Evolutionary conservation across 176 grass and related monocot genomes (phyloP).

Genomic region (Phyllostachys edulis): DNA sequence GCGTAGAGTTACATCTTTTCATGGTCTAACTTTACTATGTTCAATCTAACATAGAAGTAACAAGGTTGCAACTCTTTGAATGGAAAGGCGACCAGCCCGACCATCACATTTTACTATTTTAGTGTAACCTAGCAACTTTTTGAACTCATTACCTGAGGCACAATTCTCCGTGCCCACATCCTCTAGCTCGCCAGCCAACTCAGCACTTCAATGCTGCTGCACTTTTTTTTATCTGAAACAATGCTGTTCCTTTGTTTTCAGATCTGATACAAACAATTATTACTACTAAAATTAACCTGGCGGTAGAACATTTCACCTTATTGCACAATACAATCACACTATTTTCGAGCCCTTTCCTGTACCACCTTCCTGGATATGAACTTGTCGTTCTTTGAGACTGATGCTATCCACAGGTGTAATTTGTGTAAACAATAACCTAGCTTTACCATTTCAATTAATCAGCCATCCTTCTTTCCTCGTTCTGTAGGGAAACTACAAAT

Average conservation of each 20-base stretch:
- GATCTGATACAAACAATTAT: neutral
- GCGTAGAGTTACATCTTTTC: too few species aligned
- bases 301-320: neutral
- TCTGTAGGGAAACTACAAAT: neutral
- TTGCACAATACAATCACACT: neutral
- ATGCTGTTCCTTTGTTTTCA: neutral
- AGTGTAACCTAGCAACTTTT: too few species aligned
- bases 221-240: neutral
- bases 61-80: too few species aligned
- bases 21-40: too few species aligned
- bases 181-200: neutral
- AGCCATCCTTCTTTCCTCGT: neutral
- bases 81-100: too few species aligned
- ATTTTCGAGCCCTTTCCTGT: neutral
- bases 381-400: neutral
- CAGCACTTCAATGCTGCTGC: neutral
- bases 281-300: neutral
- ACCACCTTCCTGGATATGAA: neutral
- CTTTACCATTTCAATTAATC: neutral
- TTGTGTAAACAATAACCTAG: neutral
- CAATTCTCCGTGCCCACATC: too few species aligned
- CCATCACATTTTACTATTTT: too few species aligned
- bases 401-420: neutral
- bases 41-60: too few species aligned
- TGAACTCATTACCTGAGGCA: too few species aligned